These are phyloP conservation scores for Cladophialophora carrionii DNA, from an alignment of 2,329 filamentous ascomycete species.

Conservation along the genomic window DNA sequence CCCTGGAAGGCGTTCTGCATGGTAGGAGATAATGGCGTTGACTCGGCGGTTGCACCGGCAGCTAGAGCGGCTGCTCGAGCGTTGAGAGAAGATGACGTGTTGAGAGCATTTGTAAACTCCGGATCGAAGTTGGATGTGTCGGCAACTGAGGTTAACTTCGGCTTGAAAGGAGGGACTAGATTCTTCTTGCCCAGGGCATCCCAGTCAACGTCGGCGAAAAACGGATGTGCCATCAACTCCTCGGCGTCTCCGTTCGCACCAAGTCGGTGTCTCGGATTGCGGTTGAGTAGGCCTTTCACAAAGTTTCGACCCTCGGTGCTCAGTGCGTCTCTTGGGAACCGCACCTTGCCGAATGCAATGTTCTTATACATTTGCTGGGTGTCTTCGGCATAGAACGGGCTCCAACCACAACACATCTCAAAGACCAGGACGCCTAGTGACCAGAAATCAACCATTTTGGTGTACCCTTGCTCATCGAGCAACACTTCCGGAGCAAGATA, in stretches of 20 bases:
- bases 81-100: slow-evolving; percentile 84
- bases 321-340: slow-evolving; percentile 91
- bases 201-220: slow-evolving; percentile 96
- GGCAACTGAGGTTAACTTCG: slow-evolving; percentile 91
- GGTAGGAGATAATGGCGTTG: slow-evolving; percentile 88
- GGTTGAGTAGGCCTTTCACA: slow-evolving; percentile 94
- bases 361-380: slow-evolving; percentile 99
- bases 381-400: slow-evolving; percentile 97
- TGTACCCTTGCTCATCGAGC: slow-evolving; percentile 94
- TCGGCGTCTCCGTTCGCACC: slow-evolving; percentile 89
- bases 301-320: slow-evolving; percentile 96
- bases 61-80: slow-evolving; percentile 86
- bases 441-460: slow-evolving; percentile 99
- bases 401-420: slow-evolving; percentile 99
- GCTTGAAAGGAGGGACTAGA: slow-evolving; percentile 95
- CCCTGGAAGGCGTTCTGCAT: slow-evolving; percentile 98
- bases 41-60: slow-evolving; percentile 77
- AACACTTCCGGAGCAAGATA: slow-evolving; percentile 95
- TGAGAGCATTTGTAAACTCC: slow-evolving; percentile 93
- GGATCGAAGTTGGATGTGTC: slow-evolving; percentile 99
- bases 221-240: slow-evolving; percentile 90
- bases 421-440: slow-evolving; percentile 96
- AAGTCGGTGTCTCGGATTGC: slow-evolving; percentile 92
- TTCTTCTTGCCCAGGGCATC: slow-evolving; percentile 83
- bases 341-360: slow-evolving; percentile 97